Evolutionary conservation across 805 yeast species (phyloP).

Genomic region (Zygosaccharomyces kombuchaensis): DNA sequence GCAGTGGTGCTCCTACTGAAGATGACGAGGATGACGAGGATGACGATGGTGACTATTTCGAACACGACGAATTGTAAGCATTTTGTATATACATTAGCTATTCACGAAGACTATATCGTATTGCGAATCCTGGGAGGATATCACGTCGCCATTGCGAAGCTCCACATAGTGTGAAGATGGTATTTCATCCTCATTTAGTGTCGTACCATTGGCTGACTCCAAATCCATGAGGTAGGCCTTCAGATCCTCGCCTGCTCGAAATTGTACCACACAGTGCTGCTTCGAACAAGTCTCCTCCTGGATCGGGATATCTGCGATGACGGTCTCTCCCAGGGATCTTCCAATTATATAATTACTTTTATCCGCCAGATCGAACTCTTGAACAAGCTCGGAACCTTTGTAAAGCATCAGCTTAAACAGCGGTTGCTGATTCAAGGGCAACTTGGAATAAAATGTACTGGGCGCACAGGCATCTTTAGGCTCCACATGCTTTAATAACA

Average conservation of each 20-base stretch:
- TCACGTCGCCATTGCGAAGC: conserved; percentile 39
- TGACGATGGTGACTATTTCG: conserved; percentile 52
- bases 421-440: conserved; percentile 21
- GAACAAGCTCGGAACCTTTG: conserved; percentile 21
- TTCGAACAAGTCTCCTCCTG: conserved; percentile 39
- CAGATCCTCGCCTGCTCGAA: conserved; percentile 28
- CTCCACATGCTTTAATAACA: conserved; percentile 38
- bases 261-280: conserved; percentile 50
- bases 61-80: conserved; percentile 62
- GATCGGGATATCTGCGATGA: conserved; percentile 37
- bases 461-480: conserved; percentile 36
- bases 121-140: conserved; percentile 37
- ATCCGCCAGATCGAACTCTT: conserved; percentile 24
- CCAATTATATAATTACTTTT: conserved; percentile 38
- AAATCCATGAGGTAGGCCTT: conserved; percentile 44
- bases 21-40: conserved; percentile 52
- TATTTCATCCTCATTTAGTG: conserved; percentile 38
- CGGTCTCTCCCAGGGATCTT: conserved; percentile 28
- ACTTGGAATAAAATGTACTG: conserved; percentile 14
- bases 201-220: conserved; percentile 46
- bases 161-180: conserved; percentile 43
- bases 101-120: conserved; percentile 25
- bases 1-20: conserved; percentile 41
- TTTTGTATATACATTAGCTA: conserved; percentile 7
- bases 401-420: conserved; percentile 33